These are phyloP conservation scores for Circinella umbellata DNA, from an alignment of 371 early-diverging fungal species.

Conservation along the genomic window DNA sequence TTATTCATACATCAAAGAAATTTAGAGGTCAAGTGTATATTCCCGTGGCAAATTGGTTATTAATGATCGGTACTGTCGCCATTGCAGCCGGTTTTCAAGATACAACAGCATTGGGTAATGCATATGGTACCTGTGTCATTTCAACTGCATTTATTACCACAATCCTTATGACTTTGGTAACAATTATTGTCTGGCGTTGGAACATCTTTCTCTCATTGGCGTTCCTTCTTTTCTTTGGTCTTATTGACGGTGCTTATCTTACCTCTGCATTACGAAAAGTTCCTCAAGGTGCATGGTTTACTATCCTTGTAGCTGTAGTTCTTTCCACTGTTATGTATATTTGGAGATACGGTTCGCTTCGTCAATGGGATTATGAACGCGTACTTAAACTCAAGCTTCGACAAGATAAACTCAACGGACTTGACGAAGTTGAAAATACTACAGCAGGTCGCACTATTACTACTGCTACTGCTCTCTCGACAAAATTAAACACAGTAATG, in stretches of 20 bases:
- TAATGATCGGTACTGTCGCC: slow-evolving; percentile 47
- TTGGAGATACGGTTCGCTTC: slow-evolving; percentile 35
- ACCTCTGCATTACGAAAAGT: slow-evolving; percentile 36
- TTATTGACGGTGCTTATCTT: slow-evolving; percentile 38
- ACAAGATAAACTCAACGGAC: not conserved
- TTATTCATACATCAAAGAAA: slow-evolving; percentile 47
- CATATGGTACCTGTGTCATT: slow-evolving; percentile 39
- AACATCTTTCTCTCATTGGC: slow-evolving; percentile 21
- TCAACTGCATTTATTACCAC: slow-evolving; percentile 38
- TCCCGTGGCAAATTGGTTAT: slow-evolving; percentile 51
- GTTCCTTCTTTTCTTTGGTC: slow-evolving; percentile 34
- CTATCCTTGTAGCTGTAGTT: slow-evolving; percentile 24
- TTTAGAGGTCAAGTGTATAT: slow-evolving; percentile 58
- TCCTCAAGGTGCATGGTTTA: slow-evolving; percentile 42
- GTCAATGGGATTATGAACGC: slow-evolving; percentile 26
- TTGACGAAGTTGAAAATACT: not conserved
- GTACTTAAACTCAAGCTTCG: slow-evolving; percentile 10
- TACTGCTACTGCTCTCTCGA: too few relatives aligned
- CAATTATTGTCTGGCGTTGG: slow-evolving; percentile 37
- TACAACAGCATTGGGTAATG: slow-evolving; percentile 33
- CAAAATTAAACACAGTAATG: slow-evolving; percentile 22
- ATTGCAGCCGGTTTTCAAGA: slow-evolving; percentile 49
- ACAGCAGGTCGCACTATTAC: not conserved
- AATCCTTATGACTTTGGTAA: slow-evolving; percentile 26
- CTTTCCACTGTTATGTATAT: slow-evolving; percentile 30